Conservation (phyloP, 2,329 filamentous ascomycete species). For the Penicillium brevicompactum region DNA sequence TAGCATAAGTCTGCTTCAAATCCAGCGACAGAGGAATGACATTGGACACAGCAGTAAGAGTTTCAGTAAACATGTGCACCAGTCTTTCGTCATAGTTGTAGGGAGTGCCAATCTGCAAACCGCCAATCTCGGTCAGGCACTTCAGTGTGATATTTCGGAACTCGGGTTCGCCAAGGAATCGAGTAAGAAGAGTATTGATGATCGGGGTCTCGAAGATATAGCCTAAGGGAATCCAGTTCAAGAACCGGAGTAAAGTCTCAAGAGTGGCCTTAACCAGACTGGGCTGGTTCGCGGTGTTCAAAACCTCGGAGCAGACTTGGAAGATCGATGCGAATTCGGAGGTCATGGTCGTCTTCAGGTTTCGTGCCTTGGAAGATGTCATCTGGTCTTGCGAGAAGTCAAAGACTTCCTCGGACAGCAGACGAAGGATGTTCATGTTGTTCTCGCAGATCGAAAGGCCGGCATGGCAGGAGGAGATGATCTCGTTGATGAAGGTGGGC, state of each 20-base stretch:
- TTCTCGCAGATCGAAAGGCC: constrained; percentile 98
- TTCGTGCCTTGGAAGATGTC: constrained; percentile 97
- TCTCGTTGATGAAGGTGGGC: constrained; percentile 99
- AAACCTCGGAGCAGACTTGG: constrained; percentile 92
- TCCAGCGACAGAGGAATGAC: constrained; percentile 91
- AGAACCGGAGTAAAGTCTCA: constrained; percentile 91
- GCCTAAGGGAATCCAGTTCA: constrained; percentile 98
- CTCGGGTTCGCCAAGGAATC: constrained; percentile 89
- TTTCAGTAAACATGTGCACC: constrained; percentile 97
- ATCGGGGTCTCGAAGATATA: constrained; percentile 98
- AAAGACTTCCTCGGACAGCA: constrained; percentile 97
- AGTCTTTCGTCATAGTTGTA: constrained; percentile 90
- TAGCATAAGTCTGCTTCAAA: constrained; percentile 85
- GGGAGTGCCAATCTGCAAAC: constrained; percentile 78
- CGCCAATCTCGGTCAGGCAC: constrained; percentile 94
- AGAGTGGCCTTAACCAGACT: constrained; percentile 95
- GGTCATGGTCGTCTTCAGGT: constrained; percentile 98
- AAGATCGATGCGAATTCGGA: constrained; percentile 98
- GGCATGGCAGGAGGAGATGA: constrained; percentile 92
- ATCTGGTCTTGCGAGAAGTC: constrained; percentile 99
- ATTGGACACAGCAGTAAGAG: constrained; percentile 85
- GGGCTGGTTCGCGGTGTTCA: constrained; percentile 84
- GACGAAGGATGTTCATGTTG: constrained; percentile 96
- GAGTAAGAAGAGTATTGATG: constrained; percentile 88
- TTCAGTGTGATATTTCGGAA: constrained; percentile 97